Base-by-base conservation (phyloP, 2,329 filamentous ascomycete genomes). In the Anisogramma anomala region DNA sequence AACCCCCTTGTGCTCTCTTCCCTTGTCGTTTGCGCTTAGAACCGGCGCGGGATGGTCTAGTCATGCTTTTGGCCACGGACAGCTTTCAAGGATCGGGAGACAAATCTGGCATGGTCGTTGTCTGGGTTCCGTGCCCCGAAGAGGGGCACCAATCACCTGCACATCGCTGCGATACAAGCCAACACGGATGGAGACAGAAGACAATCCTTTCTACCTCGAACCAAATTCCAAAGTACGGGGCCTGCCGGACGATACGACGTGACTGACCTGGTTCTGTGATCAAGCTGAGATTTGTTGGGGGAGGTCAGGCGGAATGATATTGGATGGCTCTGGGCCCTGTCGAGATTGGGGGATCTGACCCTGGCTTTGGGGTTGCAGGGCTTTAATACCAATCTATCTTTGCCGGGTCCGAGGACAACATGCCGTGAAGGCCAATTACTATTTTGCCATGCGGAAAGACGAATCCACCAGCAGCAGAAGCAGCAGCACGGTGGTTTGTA, bases 1-100 rank as follows among this genome's bases (percentile, higher is more conserved):
- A 9, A 41, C 42, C 39, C 45, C 39, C 33, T 47, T 36, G 41
- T 47, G 41, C 42, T 36, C 42, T 36, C 45, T 44, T 47, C 43
- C 44, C 43, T 43, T 38, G 28, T 37, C 40, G 40, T 48, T 42
- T 48, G 50, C 47, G 45, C 44, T 47, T 47, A 47, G 41, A 43
- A 43, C 33, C n/a, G 45, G 45, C 47, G 42, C 42, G 47, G 41
- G 41, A 44, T 45, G 42, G 47, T 44, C 41, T 47, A 41, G 45
- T 47, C 45, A 41, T 44, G 43, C 45, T 44, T n/a, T 47, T 43
- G 35, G 41, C 45, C 41, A 47, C 45, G 45, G 41, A 40, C 39
- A 39, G 38, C 45, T 41, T 41, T 41, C 33, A 23, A n/a, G 38
- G 32, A 33, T 44, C 36, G 37, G 41, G 43, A 41, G 27, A 35